Base-by-base conservation (phyloP, 2,329 filamentous ascomycete genomes). In the Fusarium transvaalense region DNA sequence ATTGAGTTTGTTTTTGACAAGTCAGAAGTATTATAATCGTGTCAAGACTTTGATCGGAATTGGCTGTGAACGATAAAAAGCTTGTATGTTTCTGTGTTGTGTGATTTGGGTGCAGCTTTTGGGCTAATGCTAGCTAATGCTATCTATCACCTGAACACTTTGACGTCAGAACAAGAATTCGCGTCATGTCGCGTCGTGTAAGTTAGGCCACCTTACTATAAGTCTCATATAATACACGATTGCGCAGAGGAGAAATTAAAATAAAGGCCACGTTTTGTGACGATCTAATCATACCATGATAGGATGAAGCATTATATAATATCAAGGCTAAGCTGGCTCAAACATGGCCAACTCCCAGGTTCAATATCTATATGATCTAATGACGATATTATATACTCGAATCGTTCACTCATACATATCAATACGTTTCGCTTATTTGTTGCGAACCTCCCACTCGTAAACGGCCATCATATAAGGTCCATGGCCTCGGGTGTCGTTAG, bases 381-480 rank as follows among this genome's bases (percentile, higher is more conserved):
- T n/a, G 19, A 34, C 32, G 29, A 32, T 48, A 10, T 45, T 39
- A 61, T 41, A 35, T 34, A 34, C 32, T 46, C 19, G 35, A 29
- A 51, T 50, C 34, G 42, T 56, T 32, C 10, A 25, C 1, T 62
- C 47, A 37, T 61, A 27, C 21, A 19, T 39, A 51, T 51, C 17
- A 37, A 27, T 10, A 14, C 34, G 9, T 23, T 38, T 48, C 45
- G 14, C 25, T 42, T 39, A 64, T 52, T 69, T 55, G 52, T 35
- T 54, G 25, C 67, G 64, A 27, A 51, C 23, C 53, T 76, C 74
- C 74, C 74, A 76, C 66, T 76, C 75, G 3, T 73, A 60, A 13
- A 74, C 55, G 12, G 75, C 75, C 46, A 73, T 71, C 56, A 76
- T 72, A 45, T 76, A 76, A 8, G 74, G 66, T n/a, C 75, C 75